Evolutionary conservation across 2,329 filamentous ascomycete genomes (phyloP), one percentile per base, ranked within the genome.

Genomic region (Diaporthe amygdali): DNA sequence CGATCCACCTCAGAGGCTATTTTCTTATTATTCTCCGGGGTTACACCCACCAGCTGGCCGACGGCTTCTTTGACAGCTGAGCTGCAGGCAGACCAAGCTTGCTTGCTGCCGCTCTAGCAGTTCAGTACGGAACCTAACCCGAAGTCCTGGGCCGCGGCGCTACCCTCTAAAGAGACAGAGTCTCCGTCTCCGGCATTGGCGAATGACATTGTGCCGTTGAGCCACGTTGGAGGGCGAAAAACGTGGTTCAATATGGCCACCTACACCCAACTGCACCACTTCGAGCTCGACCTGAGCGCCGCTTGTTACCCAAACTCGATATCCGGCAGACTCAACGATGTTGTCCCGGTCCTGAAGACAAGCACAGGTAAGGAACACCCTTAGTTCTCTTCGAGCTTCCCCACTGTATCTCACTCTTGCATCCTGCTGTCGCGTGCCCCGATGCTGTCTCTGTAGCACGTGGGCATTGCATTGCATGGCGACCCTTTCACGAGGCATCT

Each of bases 311-410:
- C 83, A 54, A 84, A 82, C 74, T 85, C 85, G 63, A 83, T 89
- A 74, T 84, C 85, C 69, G 86, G 89, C 78, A 84, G 84, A 75
- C 84, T 90, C 79, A 89, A 86, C 71, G 79, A 81, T 77, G 82
- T 85, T 49, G 85, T 91, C 51, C 88, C 89, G 3, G 89, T 85
- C 39, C 81, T 91, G 68, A 89, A 86, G 77, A 89, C 88, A 73
- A 90, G 88, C 78, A 86, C 89, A 78, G 88, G 89, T 91, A 79
- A 86, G 88, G 81, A 54, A 59, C 73, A 68, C 72, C 15, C 46
- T 72, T 59, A 70, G 71, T 71, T 72, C 71, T 56, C 64, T 68
- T 54, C 52, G 51, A 63, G 67, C 61, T 73, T 70, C 70, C 55
- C 52, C 69, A 63, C 52, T 46, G 32, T 12, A 17, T 47, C 56